Evolutionary conservation across 192 early-diverging fungal species (phyloP).

Genomic region (Rhizoclosmatium sp.): DNA sequence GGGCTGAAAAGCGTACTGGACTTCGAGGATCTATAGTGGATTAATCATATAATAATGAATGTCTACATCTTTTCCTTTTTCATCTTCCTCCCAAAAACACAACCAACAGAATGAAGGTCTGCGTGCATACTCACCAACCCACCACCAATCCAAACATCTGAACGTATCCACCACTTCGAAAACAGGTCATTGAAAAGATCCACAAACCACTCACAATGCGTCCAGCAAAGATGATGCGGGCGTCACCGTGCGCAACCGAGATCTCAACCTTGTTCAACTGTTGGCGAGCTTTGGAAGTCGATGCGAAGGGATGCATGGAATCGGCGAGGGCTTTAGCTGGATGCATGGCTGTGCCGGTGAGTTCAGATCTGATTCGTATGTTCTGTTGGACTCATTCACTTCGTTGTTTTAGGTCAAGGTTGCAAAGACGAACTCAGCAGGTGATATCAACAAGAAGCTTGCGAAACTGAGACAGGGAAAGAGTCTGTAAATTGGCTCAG

Average conservation of each 20-base stretch:
- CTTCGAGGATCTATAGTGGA: no score
- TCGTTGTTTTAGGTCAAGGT: neutral
- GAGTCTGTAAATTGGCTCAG: conserved; percentile 8
- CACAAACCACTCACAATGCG: conserved; percentile 44
- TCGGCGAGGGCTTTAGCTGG: conserved; percentile 19
- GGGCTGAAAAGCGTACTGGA: no score
- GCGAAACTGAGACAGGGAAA: conserved; percentile 28
- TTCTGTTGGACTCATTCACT: neutral
- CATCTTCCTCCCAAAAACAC: no score
- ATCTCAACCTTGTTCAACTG: conserved; percentile 58
- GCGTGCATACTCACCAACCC: no score
- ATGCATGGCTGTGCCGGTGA: conserved; percentile 32
- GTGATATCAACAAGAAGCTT: conserved; percentile 34
- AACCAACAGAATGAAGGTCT: no score
- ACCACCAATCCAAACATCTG: no score
- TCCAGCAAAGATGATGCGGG: conserved; percentile 48
- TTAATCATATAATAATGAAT: no score
- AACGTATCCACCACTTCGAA: conserved; percentile 37
- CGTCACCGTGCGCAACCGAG: conserved; percentile 52
- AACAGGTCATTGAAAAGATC: conserved; percentile 44
- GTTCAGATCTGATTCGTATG: neutral
- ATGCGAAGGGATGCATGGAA: conserved; percentile 29
- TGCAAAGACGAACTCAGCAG: conserved; percentile 8
- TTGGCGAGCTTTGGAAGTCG: conserved; percentile 47
- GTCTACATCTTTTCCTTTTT: no score